A percentile compares a stretch with the other conserved stretches of the same genome.
phyloP scores from a whole-genome alignment of 441 rosid genomes.

The Pelargonium exstipulatum region DNA sequence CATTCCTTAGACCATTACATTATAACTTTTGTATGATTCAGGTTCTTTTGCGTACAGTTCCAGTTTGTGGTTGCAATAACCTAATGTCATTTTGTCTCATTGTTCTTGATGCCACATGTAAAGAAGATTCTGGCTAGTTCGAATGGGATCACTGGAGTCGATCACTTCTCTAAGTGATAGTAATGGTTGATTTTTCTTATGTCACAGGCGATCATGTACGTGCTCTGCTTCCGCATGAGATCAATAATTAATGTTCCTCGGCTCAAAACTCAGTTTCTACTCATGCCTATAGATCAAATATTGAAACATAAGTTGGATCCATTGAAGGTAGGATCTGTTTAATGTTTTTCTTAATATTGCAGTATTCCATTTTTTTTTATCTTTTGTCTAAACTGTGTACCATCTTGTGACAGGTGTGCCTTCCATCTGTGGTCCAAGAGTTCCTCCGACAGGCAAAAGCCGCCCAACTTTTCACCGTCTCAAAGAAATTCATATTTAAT shows the following conservation, averaged over 20 bases:
- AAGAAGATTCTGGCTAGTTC: background rate
- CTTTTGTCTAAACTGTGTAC: background rate
- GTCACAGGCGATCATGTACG: slow-evolving; percentile 73
- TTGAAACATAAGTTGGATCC: slow-evolving; percentile 60
- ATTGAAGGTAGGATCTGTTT: slow-evolving; percentile 41
- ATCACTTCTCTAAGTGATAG: too few species aligned
- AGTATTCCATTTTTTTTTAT: background rate
- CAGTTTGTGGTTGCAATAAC: too few species aligned
- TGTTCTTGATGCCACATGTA: too few species aligned
- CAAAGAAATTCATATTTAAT: slow-evolving; percentile 42
- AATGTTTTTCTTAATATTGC: background rate
- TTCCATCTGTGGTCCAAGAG: slow-evolving; percentile 71
- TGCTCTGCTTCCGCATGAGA: slow-evolving; percentile 83
- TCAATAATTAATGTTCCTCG: slow-evolving; percentile 58
- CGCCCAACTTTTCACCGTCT: slow-evolving; percentile 46
- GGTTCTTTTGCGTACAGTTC: too few species aligned
- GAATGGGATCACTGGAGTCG: background rate
- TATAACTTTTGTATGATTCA: too few species aligned
- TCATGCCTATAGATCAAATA: slow-evolving; percentile 54
- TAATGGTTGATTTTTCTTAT: background rate
- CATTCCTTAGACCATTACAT: too few species aligned
- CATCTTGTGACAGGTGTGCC: slow-evolving; percentile 53
- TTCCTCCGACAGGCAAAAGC: slow-evolving; percentile 83
- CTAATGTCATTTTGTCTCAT: too few species aligned
- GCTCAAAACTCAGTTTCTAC: slow-evolving; percentile 49